A percentile compares a stretch with the other conserved stretches of the same genome.
These are phyloP conservation scores for Pichia heedii DNA, from an alignment of 805 yeast genomes.

Conservation along the genomic window DNA sequence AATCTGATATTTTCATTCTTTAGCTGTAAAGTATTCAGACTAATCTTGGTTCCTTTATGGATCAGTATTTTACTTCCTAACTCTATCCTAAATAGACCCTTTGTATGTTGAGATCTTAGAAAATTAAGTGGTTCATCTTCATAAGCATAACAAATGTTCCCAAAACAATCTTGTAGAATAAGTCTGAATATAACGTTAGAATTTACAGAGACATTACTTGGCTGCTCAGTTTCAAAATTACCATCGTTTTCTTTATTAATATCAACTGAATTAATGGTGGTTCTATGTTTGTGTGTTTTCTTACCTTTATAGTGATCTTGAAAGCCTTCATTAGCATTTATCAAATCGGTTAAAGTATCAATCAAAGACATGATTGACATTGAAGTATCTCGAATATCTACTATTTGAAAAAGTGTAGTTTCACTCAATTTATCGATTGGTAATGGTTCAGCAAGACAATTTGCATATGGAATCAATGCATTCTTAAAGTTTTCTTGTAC, in stretches of 20 bases:
- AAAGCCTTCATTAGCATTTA: constrained; percentile 52
- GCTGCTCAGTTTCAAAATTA: neutral
- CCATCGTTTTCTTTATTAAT: constrained; percentile 34
- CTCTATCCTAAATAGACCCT: constrained; percentile 29
- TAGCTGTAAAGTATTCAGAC: constrained; percentile 37
- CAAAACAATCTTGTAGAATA: constrained; percentile 45
- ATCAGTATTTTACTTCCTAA: constrained; percentile 54
- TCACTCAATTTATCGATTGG: constrained; percentile 1
- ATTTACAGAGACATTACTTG: neutral
- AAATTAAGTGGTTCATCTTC: constrained; percentile 48
- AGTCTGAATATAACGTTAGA: constrained; percentile 35
- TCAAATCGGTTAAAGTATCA: constrained; percentile 42
- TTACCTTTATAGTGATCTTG: constrained; percentile 38
- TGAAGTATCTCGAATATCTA: constrained; percentile 46
- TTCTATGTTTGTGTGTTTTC: constrained; percentile 3
- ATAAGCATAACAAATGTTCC: constrained; percentile 46
- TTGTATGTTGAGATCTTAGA: constrained; percentile 20
- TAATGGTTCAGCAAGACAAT: constrained; percentile 6
- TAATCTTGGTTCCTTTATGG: constrained; percentile 36
- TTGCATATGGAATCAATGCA: constrained; percentile 5
- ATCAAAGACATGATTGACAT: constrained; percentile 42
- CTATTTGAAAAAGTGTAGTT: constrained; percentile 41
- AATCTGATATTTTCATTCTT: constrained; percentile 16
- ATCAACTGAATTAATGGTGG: constrained; percentile 34
- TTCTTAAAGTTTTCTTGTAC: neutral